Percentiles rank a stretch among this genome's conserved stretches.
These are phyloP conservation scores for Rubia occidens DNA, from an alignment of 305 asterid species.

Conservation along the genomic window DNA sequence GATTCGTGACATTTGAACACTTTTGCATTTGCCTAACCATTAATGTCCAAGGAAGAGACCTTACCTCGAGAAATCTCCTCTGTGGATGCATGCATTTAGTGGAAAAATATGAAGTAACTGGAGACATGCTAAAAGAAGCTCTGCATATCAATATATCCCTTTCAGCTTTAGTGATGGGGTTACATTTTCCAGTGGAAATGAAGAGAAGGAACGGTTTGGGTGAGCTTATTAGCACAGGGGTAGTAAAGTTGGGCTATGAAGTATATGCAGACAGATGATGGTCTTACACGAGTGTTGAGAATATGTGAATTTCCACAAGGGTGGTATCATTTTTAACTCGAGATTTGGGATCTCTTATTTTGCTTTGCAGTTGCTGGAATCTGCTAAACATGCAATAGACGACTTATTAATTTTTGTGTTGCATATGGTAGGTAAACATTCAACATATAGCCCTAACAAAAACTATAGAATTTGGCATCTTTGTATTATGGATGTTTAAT, in stretches of 20 bases:
- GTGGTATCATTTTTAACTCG: conserved; percentile 38
- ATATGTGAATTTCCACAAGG: conserved; percentile 68
- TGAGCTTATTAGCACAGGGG: conserved; percentile 37
- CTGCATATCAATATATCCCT: too few species aligned
- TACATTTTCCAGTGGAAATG: conserved; percentile 48
- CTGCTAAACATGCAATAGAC: conserved; percentile 46
- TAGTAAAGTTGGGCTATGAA: conserved; percentile 75
- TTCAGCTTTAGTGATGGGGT: conserved; percentile 27
- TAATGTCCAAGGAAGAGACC: conserved; percentile 87
- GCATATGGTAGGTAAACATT: too few species aligned
- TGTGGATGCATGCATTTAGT: conserved; percentile 99
- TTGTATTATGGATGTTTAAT: too few species aligned
- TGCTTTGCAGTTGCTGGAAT: conserved; percentile 68
- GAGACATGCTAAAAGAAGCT: too few species aligned
- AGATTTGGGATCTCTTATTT: conserved; percentile 58
- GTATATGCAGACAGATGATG: conserved; percentile 95
- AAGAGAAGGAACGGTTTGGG: conserved; percentile 36
- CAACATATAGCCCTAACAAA: too few species aligned
- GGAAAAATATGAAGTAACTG: conserved; percentile 22
- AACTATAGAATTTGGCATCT: too few species aligned
- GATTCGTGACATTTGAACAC: background rate
- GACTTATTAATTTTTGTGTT: too few species aligned
- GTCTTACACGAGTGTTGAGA: conserved; percentile 85
- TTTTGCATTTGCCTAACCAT: conserved; percentile 78
- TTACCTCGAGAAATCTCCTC: conserved; percentile 61